Evolutionary conservation across 768 basidiomycete species (phyloP).

Genomic region (Antrodiella citrinella): DNA sequence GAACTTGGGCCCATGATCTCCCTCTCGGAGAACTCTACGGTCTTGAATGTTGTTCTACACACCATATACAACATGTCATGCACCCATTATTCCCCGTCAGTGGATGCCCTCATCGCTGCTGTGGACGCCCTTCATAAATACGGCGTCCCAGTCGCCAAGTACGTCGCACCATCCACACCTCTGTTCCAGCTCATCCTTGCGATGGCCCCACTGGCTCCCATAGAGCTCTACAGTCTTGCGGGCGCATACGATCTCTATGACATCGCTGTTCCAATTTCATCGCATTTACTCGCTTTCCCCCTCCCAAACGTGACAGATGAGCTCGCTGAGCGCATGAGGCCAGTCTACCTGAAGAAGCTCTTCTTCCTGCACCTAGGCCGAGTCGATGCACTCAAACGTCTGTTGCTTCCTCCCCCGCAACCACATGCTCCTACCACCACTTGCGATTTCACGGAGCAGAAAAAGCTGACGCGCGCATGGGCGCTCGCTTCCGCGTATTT

Average conservation of each 20-base stretch:
- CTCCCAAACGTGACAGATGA: slow-evolving; percentile 65
- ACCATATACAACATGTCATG: slow-evolving; percentile 65
- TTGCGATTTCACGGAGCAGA: slow-evolving; percentile 72
- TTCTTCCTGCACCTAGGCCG: slow-evolving; percentile 83
- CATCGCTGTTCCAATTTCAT: slow-evolving; percentile 67
- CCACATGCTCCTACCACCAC: slow-evolving; percentile 61
- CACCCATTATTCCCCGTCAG: slow-evolving; percentile 64
- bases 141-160: slow-evolving; percentile 44
- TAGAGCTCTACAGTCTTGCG: slow-evolving; percentile 68
- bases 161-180: slow-evolving; percentile 43
- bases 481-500: slow-evolving; percentile 76
- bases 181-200: slow-evolving; percentile 56
- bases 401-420: slow-evolving; percentile 66
- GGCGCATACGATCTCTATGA: slow-evolving; percentile 59
- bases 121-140: slow-evolving; percentile 51
- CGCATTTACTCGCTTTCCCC: slow-evolving; percentile 65
- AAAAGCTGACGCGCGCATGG: slow-evolving; percentile 75
- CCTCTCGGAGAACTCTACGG: slow-evolving; percentile 49
- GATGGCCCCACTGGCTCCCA: slow-evolving; percentile 57
- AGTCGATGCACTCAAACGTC: slow-evolving; percentile 71
- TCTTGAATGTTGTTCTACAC: slow-evolving; percentile 70
- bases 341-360: slow-evolving; percentile 70
- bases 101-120: slow-evolving; percentile 47
- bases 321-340: slow-evolving; percentile 59
- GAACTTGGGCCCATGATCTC: slow-evolving; percentile 47